Evolutionary conservation across 2,329 filamentous ascomycete species (phyloP).

Genomic region (Fusarium sp.): DNA sequence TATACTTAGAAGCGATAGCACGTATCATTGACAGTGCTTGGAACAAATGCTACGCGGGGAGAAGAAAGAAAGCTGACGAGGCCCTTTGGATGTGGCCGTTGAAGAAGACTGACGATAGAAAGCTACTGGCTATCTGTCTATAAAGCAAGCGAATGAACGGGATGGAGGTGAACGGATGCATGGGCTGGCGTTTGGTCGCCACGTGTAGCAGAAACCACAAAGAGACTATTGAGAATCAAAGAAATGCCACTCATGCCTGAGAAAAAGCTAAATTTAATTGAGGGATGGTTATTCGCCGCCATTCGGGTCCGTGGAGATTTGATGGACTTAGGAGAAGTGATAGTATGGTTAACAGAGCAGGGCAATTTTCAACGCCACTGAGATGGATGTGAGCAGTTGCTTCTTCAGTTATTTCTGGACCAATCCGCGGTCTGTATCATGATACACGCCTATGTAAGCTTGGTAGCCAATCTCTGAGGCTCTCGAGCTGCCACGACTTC

Average conservation of each 20-base stretch:
- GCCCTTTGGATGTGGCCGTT: constrained; percentile 35
- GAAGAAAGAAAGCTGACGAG: constrained; percentile 24
- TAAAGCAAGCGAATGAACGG: constrained; percentile 38
- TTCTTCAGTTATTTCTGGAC: background rate
- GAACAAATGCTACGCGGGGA: constrained; percentile 26
- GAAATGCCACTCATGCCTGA: constrained; percentile 41
- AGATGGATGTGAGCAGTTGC: background rate
- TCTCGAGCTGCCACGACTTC: constrained; percentile 13
- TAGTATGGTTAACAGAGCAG: background rate
- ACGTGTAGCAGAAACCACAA: constrained; percentile 47
- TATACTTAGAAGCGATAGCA: constrained; percentile 44
- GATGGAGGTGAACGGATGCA: constrained; percentile 40
- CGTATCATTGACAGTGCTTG: constrained; percentile 24
- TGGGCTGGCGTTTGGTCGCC: constrained; percentile 43
- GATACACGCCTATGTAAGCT: background rate
- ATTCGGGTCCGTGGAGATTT: background rate
- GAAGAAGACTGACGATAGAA: constrained; percentile 29
- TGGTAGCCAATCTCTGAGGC: constrained; percentile 4
- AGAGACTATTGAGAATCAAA: constrained; percentile 48
- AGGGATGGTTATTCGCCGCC: background rate
- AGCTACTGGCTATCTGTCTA: constrained; percentile 25
- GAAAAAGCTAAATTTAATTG: constrained; percentile 1
- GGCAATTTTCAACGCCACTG: background rate
- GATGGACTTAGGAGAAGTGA: constrained; percentile 7
- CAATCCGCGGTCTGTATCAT: background rate